A percentile compares a stretch with the other conserved stretches of the same genome.
These are phyloP conservation scores for Suhomyces wounanorum DNA, from an alignment of 1,139 yeast species.

Conservation along the genomic window DNA sequence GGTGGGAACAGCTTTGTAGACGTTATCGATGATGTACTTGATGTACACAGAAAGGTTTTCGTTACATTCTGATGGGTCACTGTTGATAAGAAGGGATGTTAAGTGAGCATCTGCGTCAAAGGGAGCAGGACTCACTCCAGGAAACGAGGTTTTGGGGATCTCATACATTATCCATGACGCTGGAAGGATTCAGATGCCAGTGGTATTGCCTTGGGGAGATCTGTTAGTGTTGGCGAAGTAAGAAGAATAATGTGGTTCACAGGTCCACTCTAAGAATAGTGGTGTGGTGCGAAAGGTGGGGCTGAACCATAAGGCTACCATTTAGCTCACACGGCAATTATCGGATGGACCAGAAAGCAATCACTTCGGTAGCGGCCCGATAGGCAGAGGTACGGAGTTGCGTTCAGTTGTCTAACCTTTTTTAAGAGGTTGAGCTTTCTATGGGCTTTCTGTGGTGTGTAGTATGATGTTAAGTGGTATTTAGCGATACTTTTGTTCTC, in stretches of 20 bases:
- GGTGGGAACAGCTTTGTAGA: slow-evolving; percentile 19
- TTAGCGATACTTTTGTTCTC: too few relatives aligned
- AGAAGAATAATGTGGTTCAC: not conserved
- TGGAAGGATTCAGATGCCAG: not conserved
- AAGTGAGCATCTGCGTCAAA: slow-evolving; percentile 5
- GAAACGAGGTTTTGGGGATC: slow-evolving; percentile 10
- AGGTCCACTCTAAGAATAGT: not conserved
- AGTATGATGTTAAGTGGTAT: too few relatives aligned
- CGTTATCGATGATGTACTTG: slow-evolving; percentile 38
- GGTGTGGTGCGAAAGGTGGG: slow-evolving; percentile 2
- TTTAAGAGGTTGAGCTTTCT: too few relatives aligned
- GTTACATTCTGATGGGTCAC: slow-evolving; percentile 46
- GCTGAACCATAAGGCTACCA: not conserved
- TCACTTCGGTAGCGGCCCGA: not conserved
- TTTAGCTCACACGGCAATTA: not conserved
- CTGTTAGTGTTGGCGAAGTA: not conserved
- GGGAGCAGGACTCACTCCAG: slow-evolving; percentile 2
- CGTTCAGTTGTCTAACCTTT: too few relatives aligned
- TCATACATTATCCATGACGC: slow-evolving; percentile 6
- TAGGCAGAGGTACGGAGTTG: not conserved
- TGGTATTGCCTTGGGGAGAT: not conserved
- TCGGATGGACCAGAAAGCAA: not conserved
- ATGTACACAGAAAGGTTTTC: slow-evolving; percentile 39
- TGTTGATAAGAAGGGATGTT: slow-evolving; percentile 27
- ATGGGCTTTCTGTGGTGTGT: too few relatives aligned